A percentile compares a stretch with the other conserved stretches of the same genome.
Evolutionary conservation across 2,329 filamentous ascomycete genomes (phyloP).

Genomic region (Shiraia sp.): DNA sequence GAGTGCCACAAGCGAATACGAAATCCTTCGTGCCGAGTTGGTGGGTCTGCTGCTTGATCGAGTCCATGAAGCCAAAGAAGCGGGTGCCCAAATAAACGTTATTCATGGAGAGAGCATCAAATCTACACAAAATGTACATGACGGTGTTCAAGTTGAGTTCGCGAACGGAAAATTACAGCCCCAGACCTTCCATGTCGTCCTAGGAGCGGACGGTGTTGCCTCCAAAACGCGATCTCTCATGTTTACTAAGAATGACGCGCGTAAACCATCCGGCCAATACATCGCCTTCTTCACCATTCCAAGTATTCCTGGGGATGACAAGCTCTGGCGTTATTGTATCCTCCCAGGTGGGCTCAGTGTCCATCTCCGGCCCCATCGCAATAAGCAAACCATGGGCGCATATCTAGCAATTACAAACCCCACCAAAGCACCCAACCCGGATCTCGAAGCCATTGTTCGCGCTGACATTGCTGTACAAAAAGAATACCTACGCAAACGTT

Average conservation of each 20-base stretch:
- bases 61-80: constrained; percentile 15
- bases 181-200: constrained; percentile 34
- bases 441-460: constrained; percentile 18
- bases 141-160: constrained; percentile 29
- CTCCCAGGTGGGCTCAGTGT: constrained; percentile 25
- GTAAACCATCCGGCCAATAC: constrained; percentile 29
- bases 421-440: constrained; percentile 11
- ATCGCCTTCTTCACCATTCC: constrained; percentile 39
- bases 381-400: constrained; percentile 25
- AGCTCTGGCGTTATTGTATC: constrained; percentile 31
- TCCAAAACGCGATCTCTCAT: constrained; percentile 30
- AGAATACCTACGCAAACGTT: constrained; percentile 36
- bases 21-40: constrained; percentile 38
- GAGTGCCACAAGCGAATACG: constrained; percentile 33
- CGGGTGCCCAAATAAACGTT: constrained; percentile 16
- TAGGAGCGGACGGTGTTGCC: constrained; percentile 34
- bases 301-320: constrained; percentile 18
- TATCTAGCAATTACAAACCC: constrained; percentile 30
- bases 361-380: constrained; percentile 32
- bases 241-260: constrained; percentile 24
- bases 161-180: constrained; percentile 16
- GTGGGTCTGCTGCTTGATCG: constrained; percentile 40
- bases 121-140: constrained; percentile 18
- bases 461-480: constrained; percentile 49
- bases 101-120: constrained; percentile 29